A percentile compares a stretch with the other conserved stretches of the same genome.
These are phyloP conservation scores for Suhomyces bolitotheri DNA, from an alignment of 1,139 yeast genomes.

Conservation along the genomic window DNA sequence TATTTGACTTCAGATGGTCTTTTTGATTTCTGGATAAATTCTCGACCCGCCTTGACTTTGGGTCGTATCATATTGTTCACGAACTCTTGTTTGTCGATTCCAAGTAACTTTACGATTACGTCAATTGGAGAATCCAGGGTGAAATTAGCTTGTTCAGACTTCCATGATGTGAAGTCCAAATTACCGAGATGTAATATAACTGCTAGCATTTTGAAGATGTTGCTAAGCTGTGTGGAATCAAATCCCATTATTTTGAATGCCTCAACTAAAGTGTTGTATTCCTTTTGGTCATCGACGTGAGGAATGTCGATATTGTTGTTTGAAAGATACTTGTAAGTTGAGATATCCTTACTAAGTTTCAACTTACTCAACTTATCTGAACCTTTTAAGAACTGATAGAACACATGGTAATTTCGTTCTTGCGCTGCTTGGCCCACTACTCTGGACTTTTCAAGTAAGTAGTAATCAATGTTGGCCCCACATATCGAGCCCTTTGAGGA, in stretches of 20 bases:
- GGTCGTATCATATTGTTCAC: slow-evolving; percentile 66
- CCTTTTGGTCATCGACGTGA: slow-evolving; percentile 73
- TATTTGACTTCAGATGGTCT: slow-evolving; percentile 79
- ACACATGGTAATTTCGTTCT: slow-evolving; percentile 91
- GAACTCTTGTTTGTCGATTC: slow-evolving; percentile 59
- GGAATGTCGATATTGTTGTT: slow-evolving; percentile 55
- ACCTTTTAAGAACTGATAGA: slow-evolving; percentile 82
- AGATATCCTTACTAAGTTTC: slow-evolving; percentile 46
- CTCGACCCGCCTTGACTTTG: slow-evolving; percentile 88
- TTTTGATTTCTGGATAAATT: slow-evolving; percentile 77
- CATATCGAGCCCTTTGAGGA: slow-evolving; percentile 61
- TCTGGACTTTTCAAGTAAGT: slow-evolving; percentile 88
- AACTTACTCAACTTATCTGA: slow-evolving; percentile 53
- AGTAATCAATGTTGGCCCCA: slow-evolving; percentile 95
- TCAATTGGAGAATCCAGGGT: slow-evolving; percentile 55
- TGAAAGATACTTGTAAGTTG: slow-evolving; percentile 59
- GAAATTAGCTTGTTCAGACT: slow-evolving; percentile 79
- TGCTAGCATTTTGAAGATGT: slow-evolving; percentile 69
- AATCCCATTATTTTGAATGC: slow-evolving; percentile 81
- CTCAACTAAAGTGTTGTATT: slow-evolving; percentile 57
- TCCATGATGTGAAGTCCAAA: slow-evolving; percentile 67
- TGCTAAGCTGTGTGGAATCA: slow-evolving; percentile 50
- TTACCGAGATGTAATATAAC: slow-evolving; percentile 85
- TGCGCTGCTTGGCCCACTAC: slow-evolving; percentile 74
- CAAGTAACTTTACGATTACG: slow-evolving; percentile 61